Evolutionary conservation across 2,329 filamentous ascomycete genomes (phyloP), one percentile per base, ranked within the genome.

Genomic region (Colletotrichum echinochloae): DNA sequence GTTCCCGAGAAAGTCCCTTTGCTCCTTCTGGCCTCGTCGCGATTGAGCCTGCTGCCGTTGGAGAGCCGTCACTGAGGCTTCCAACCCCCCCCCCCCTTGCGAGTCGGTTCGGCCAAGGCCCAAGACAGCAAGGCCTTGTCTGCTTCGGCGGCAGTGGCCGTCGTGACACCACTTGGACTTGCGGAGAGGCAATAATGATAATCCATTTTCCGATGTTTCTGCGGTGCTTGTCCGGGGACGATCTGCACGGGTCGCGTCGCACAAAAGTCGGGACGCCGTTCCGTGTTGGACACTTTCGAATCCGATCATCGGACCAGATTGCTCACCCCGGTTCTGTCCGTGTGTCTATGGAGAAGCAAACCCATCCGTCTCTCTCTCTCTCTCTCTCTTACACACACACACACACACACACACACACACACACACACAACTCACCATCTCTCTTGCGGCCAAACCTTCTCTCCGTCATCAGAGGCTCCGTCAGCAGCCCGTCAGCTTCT

Each of bases 271-370:
- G 46, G 41, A 33, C 30, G 23, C n/a, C 28, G 20, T n/a, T 35
- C 41, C 60, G 61, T 69, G 60, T 46, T 48, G 23, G 39, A 28
- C 49, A 60, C 61, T 30, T 60, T 30, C n/a, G n/a, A 39, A 30
- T 28, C 30, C 37, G 26, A 37, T 7, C 20, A 41, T 41, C 39
- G 20, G 39, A 41, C 39, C 26, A 11, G 16, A 18, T 18, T 20
- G 20, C 60, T 35, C 48, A 26, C 60, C 33, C 35, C 33, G 35
- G n/a, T 1, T 41, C 9, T 16, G 37, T 41, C 39, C 9, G 39
- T 41, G 39, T 18, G 20, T 46, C 20, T 46, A n/a, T 51, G 33
- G 52, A 52, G 44, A 59, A 49, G 35, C 52, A 64, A 51, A 33
- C 49, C 49, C 51, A 54, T 64, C 51, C 28, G 28, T n/a, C 3